Evolutionary conservation across 495 filamentous ascomycete genomes (phyloP), one percentile per base, ranked within the genome.

Genomic region (Darksidea phi): DNA sequence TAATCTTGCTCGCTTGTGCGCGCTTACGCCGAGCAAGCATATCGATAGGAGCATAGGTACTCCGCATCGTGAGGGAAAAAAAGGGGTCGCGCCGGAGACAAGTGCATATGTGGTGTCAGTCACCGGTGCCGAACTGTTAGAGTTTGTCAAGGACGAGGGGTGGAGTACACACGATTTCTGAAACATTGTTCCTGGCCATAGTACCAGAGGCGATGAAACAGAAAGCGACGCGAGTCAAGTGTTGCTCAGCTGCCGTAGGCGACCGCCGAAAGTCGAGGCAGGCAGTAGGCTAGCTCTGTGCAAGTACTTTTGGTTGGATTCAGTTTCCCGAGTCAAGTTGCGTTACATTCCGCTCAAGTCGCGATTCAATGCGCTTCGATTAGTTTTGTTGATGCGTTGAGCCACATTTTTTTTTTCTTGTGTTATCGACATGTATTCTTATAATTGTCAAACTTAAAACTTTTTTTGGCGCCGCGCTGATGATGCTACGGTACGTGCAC

Each of bases 151-250:
- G 32, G 21, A 28, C 48, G 21, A 15, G 26, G 48, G 21, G n/a
- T n/a, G n/a, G n/a, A n/a, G 23, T 34, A 6, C 5, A 15, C 5
- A 6, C 6, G 6, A 20, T 4, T 20, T 6, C 48, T 52, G 48
- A 52, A 52, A 52, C 48, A 52, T 52, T 52, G 34, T 28, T n/a
- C 12, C 48, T 28, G 24, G 26, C 21, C 34, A 52, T 52, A 52
- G 48, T 52, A 52, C 48, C 48, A 52, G 25, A 12, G 12, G 10
- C 34, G 21, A 2, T 36, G 26, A 52, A 52, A 52, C 48, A 26
- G 32, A 32, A 13, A 3, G 41, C 25, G 3, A 23, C n/a, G 46
- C 25, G 18, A 28, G 25, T 28, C 47, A 49, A 18, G 1, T 21
- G 10, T 4, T 12, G 32, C 15, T n/a, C n/a, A n/a, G n/a, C n/a